Evolutionary conservation across 306 rosid species (phyloP).

Genomic region (Morella rubra): DNA sequence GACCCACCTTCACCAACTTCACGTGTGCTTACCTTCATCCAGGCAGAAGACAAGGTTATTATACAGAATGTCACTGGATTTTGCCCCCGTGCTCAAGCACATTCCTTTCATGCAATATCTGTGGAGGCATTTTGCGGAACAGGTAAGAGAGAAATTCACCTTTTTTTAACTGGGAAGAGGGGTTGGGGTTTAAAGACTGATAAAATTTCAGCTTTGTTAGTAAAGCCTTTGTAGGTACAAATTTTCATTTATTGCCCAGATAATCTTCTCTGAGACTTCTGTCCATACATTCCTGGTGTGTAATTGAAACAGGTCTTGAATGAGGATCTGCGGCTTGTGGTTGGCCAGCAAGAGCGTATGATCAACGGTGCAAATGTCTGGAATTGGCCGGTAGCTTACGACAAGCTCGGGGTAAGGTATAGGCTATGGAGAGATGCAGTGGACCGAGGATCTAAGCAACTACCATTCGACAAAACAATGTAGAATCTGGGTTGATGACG

Average conservation of each 20-base stretch:
- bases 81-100: constrained; percentile 80
- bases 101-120: constrained; percentile 73
- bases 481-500: constrained; percentile 22
- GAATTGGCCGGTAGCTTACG: constrained; percentile 83
- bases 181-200: no score
- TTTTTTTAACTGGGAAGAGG: neutral
- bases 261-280: neutral
- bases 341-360: constrained; percentile 93
- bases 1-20: constrained; percentile 92
- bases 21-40: constrained; percentile 87
- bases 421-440: constrained; percentile 86
- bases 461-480: constrained; percentile 52
- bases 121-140: constrained; percentile 89
- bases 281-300: constrained; percentile 7
- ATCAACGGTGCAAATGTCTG: constrained; percentile 73
- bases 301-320: constrained; percentile 58
- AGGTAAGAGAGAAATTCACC: constrained; percentile 43
- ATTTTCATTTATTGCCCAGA: neutral
- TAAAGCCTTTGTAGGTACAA: neutral
- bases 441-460: constrained; percentile 60
- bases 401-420: constrained; percentile 88
- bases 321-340: constrained; percentile 82
- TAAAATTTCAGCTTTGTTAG: neutral
- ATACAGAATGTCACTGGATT: constrained; percentile 92
- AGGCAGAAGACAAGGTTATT: constrained; percentile 76